Evolutionary conservation across 306 rosid genomes (phyloP), one percentile per base, ranked within the genome.

Genomic region (Neltuma alba): DNA sequence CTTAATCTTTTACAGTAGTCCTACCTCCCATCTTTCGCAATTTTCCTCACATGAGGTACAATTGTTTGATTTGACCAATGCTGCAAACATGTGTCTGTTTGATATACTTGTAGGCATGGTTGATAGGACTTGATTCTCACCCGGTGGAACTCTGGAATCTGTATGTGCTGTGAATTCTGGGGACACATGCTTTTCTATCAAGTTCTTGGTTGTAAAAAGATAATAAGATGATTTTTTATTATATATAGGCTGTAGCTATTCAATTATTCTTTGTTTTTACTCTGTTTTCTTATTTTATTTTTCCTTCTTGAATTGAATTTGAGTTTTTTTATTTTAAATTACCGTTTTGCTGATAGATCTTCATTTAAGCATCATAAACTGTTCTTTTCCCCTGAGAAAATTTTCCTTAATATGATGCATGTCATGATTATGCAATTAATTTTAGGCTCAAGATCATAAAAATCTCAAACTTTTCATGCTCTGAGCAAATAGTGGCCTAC

Each of bases 1-100:
- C 15, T 15, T 68, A 41, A 66, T 66, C 72, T 68, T 47, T 41
- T 14, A 38, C n/a, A 23, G 52, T 68, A 21, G 73, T 68, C 73
- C 73, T 68, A 68, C 73, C 54, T 12, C 36, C 73, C 73, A 21
- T 68, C 54, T 40, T 68, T 41, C 6, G 14, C 45, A 20, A 12
- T 40, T 6, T 12, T 23, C 52, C 34, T 68, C 73, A 20, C 1
- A 25, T 25, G 52, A 23, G 50, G 54, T 40, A 14, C 33, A 68
- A 40, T 40, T 67, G 33, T 41, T 68, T 44, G 48, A 68, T 23
- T 68, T 68, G 33, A n/a, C 21, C 73, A 41, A 41, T 68, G 14
- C 73, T 68, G 54, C 73, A 40, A 68, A 23, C 16, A 20, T 4
- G 27, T 36, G 34, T 63, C 40, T 58, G 52, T 67, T 41, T 68